These are phyloP conservation scores for Omphalotus olearius DNA, from an alignment of 1,284 basidiomycete species.

Conservation along the genomic window DNA sequence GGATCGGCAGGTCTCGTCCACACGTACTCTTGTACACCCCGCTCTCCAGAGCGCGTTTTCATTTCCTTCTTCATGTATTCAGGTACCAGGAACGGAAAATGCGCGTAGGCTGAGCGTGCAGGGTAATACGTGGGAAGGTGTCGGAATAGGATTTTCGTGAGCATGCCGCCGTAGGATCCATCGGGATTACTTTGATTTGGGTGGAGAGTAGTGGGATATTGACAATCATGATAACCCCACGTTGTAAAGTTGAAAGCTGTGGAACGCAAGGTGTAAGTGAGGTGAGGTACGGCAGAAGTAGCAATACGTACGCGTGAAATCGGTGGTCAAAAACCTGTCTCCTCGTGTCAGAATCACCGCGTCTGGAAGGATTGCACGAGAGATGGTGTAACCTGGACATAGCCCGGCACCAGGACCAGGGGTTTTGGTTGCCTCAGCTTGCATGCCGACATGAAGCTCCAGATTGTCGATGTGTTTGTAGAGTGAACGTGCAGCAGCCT, in stretches of 20 bases:
- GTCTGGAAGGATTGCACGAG: slow-evolving; percentile 79
- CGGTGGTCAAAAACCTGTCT: slow-evolving; percentile 77
- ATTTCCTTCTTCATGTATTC: slow-evolving; percentile 36
- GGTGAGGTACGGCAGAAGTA: slow-evolving; percentile 1
- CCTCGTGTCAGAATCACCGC: slow-evolving; percentile 72
- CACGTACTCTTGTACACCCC: slow-evolving; percentile 30
- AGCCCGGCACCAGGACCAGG: slow-evolving; percentile 74
- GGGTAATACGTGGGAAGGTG: slow-evolving; percentile 69
- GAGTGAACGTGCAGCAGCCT: slow-evolving; percentile 63
- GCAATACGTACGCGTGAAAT: slow-evolving; percentile 56
- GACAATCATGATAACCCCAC: slow-evolving; percentile 75
- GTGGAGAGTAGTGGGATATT: slow-evolving; percentile 37
- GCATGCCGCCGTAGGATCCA: slow-evolving; percentile 68
- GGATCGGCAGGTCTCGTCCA: slow-evolving; percentile 40
- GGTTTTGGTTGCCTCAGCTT: slow-evolving; percentile 72
- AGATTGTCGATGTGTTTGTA: slow-evolving; percentile 76
- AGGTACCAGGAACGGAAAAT: slow-evolving; percentile 64
- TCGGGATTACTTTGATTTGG: slow-evolving; percentile 31
- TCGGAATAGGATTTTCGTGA: slow-evolving; percentile 69
- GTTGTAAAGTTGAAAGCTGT: slow-evolving; percentile 67
- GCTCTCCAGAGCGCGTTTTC: slow-evolving; percentile 12
- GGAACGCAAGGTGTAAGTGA: neutral
- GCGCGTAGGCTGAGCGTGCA: slow-evolving; percentile 51
- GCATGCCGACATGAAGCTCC: slow-evolving; percentile 74
- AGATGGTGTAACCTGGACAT: slow-evolving; percentile 86